Evolutionary conservation across 1,284 basidiomycete genomes (phyloP).

Genomic region (Trametes versicolor): DNA sequence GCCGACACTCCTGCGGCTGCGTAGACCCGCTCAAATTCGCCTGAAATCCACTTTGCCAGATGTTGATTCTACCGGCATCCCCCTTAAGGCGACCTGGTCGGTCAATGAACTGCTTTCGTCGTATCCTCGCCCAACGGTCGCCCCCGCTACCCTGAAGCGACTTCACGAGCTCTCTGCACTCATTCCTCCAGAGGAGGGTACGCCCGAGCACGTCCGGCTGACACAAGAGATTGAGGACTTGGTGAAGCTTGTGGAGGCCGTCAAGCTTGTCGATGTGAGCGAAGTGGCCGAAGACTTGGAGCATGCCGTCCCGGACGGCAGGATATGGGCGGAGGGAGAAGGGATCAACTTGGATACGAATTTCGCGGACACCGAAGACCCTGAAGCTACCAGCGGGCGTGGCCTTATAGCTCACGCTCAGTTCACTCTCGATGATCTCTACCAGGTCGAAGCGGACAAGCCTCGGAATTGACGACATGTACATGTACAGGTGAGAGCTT

Average conservation of each 20-base stretch:
- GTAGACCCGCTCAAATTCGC: not conserved
- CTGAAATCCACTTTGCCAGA: constrained; percentile 34
- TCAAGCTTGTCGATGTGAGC: constrained; percentile 66
- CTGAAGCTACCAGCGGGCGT: constrained; percentile 47
- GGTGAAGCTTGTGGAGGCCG: constrained; percentile 79
- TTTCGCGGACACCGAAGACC: not conserved
- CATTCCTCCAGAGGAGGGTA: constrained; percentile 64
- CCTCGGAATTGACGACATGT: constrained; percentile 32
- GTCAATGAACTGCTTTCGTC: constrained; percentile 77
- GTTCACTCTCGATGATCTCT: constrained; percentile 54
- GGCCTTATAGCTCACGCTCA: constrained; percentile 60
- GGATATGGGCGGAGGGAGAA: constrained; percentile 52
- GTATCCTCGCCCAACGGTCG: constrained; percentile 72
- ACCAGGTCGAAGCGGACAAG: constrained; percentile 57
- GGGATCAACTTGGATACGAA: constrained; percentile 48
- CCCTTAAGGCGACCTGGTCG: constrained; percentile 76
- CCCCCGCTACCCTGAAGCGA: constrained; percentile 61
- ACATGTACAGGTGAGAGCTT: constrained; percentile 15
- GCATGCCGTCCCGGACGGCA: constrained; percentile 52
- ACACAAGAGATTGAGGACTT: constrained; percentile 73
- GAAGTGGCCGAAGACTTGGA: constrained; percentile 29
- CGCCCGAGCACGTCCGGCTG: constrained; percentile 57
- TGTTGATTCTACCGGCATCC: constrained; percentile 69
- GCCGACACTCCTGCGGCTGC: not conserved
- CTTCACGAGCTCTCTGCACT: constrained; percentile 79